Evolutionary conservation across 352 stramenopile species (phyloP).

Genomic region (Phytophthora crassamura): DNA sequence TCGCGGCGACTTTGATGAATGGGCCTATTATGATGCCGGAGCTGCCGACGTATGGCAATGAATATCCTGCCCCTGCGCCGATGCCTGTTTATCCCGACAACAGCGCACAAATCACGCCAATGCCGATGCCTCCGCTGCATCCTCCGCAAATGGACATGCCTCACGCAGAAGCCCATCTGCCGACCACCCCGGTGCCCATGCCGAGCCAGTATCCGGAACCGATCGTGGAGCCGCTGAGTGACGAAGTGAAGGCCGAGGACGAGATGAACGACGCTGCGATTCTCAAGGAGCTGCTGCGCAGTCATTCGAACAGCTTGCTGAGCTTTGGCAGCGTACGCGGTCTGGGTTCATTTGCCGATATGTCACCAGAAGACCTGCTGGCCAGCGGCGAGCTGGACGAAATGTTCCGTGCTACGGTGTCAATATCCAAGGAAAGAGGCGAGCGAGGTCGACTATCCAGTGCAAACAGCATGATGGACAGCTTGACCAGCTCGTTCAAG

Average conservation of each 20-base stretch:
- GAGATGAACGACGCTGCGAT: conserved; percentile 72
- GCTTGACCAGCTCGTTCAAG: conserved; percentile 63
- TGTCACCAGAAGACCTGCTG: conserved; percentile 80
- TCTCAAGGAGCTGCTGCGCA: conserved; percentile 72
- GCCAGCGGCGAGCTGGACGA: conserved; percentile 83
- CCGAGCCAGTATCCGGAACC: conserved; percentile 58
- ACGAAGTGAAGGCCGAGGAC: conserved; percentile 63
- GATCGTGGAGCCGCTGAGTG: conserved; percentile 64
- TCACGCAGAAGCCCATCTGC: conserved; percentile 21
- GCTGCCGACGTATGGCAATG: conserved; percentile 27
- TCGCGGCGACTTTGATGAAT: conserved; percentile 56
- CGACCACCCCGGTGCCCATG: conserved; percentile 27
- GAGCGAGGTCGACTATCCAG: conserved; percentile 22
- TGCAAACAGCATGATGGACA: conserved; percentile 45
- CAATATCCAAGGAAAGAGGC: conserved; percentile 58
- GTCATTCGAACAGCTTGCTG: conserved; percentile 70
- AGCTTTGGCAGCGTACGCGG: conserved; percentile 66
- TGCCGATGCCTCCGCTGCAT: conserved; percentile 32
- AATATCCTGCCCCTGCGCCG: conserved; percentile 20
- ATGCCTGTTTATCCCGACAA: conserved; percentile 17
- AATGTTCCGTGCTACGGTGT: conserved; percentile 75
- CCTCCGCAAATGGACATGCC: conserved; percentile 32
- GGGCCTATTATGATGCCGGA: conserved; percentile 37
- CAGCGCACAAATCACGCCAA: conserved; percentile 25
- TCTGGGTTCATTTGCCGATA: conserved; percentile 68